Percentiles rank a stretch among this genome's conserved stretches.
These are phyloP conservation scores for Acacia acuminata DNA, from an alignment of 306 rosid species.

Conservation along the genomic window DNA sequence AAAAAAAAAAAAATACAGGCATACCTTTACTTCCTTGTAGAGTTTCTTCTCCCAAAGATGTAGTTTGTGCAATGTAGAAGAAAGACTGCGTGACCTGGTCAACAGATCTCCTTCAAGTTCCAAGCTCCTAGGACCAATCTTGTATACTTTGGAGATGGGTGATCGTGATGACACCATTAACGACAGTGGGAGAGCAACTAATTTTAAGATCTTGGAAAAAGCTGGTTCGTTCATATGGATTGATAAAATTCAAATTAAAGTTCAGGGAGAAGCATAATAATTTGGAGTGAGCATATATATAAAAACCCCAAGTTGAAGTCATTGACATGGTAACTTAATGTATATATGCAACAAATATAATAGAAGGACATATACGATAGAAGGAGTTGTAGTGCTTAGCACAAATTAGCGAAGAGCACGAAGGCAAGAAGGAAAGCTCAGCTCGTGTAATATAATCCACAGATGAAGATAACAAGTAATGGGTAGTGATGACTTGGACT, in stretches of 20 bases:
- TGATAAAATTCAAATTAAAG: constrained; percentile 18
- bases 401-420: not conserved
- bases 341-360: not conserved
- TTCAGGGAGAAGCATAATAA: constrained; percentile 23
- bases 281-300: not conserved
- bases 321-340: not conserved
- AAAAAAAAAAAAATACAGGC: not conserved
- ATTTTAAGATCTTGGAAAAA: constrained; percentile 62
- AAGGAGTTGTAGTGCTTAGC: constrained; percentile 7
- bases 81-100: constrained; percentile 60
- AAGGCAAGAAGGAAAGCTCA: constrained; percentile 14
- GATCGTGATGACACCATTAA: constrained; percentile 48
- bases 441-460: constrained; percentile 1
- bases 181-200: constrained; percentile 41
- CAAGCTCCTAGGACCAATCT: constrained; percentile 36
- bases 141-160: constrained; percentile 45
- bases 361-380: not conserved
- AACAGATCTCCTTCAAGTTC: constrained; percentile 53
- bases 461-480: constrained; percentile 1
- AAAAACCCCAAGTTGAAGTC: not conserved
- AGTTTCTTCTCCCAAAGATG: constrained; percentile 99
- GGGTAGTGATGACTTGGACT: not conserved
- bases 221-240: constrained; percentile 47
- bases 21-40: constrained; percentile 84
- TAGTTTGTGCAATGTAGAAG: constrained; percentile 80